These are phyloP conservation scores for Yamadazyma scolyti DNA, from an alignment of 805 yeast genomes.

Conservation along the genomic window DNA sequence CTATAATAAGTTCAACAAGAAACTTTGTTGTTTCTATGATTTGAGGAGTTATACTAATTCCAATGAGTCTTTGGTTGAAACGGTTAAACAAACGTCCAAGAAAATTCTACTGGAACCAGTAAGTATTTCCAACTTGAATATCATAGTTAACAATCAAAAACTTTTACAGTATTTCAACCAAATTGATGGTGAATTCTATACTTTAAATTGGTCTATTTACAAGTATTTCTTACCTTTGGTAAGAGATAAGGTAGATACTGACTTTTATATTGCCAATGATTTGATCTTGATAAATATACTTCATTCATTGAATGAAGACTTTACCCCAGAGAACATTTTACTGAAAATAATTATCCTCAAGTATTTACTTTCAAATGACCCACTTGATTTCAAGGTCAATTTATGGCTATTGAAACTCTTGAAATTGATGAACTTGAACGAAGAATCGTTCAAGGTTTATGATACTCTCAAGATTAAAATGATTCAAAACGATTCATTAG, in stretches of 20 bases:
- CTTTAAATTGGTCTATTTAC: slow-evolving; percentile 16
- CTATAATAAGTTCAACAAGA: slow-evolving; percentile 44
- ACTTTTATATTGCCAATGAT: slow-evolving; percentile 69
- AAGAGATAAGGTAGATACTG: slow-evolving; percentile 27
- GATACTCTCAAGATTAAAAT: slow-evolving; percentile 60
- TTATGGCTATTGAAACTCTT: slow-evolving; percentile 71
- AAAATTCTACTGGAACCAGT: neutral
- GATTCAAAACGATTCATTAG: slow-evolving; percentile 71
- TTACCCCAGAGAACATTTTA: slow-evolving; percentile 16
- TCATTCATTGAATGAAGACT: slow-evolving; percentile 15
- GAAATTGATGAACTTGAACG: slow-evolving; percentile 51
- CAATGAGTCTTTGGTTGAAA: slow-evolving; percentile 18
- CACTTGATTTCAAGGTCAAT: slow-evolving; percentile 67
- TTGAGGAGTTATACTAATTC: slow-evolving; percentile 30
- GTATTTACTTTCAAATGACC: slow-evolving; percentile 49
- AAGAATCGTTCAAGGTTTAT: slow-evolving; percentile 49
- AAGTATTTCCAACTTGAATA: slow-evolving; percentile 15
- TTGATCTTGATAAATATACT: slow-evolving; percentile 53
- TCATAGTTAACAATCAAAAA: slow-evolving; percentile 44
- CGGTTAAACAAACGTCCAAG: neutral
- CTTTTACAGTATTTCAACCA: slow-evolving; percentile 32
- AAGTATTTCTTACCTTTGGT: slow-evolving; percentile 16
- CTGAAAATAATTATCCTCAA: slow-evolving; percentile 57
- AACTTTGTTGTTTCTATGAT: slow-evolving; percentile 66
- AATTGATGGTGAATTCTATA: slow-evolving; percentile 6